A percentile compares a stretch with the other conserved stretches of the same genome.
These are phyloP conservation scores for Anthracocystis setariae DNA, from an alignment of 1,284 basidiomycete species.

Conservation along the genomic window DNA sequence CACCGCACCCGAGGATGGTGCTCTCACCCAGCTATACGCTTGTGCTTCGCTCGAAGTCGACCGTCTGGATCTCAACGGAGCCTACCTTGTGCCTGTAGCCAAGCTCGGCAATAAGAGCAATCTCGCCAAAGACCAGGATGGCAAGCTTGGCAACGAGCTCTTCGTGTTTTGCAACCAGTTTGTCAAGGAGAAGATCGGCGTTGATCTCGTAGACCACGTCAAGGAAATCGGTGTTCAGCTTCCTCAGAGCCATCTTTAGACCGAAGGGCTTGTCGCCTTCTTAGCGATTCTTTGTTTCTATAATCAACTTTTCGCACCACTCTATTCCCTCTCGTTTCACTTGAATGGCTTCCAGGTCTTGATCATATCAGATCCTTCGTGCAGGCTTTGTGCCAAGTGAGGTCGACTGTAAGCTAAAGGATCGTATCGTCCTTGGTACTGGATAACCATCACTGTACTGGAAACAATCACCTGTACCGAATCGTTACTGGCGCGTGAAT, in stretches of 20 bases:
- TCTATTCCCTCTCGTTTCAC: no score
- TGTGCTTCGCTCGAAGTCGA: constrained; percentile 63
- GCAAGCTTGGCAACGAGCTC: constrained; percentile 36
- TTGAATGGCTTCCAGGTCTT: no score
- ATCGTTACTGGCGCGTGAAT: no score
- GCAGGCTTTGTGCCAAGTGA: no score
- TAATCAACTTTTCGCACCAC: neutral
- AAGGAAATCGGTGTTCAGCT: constrained; percentile 31
- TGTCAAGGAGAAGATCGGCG: constrained; percentile 38
- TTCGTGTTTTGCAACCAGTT: constrained; percentile 44
- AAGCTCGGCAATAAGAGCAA: constrained; percentile 41
- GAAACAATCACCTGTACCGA: no score
- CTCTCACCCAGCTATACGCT: constrained; percentile 64
- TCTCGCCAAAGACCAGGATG: constrained; percentile 41
- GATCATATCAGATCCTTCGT: no score
- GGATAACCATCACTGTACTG: no score
- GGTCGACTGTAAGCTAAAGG: no score
- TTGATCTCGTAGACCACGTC: constrained; percentile 30
- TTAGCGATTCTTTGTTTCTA: neutral
- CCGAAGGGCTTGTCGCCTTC: neutral
- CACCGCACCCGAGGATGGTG: constrained; percentile 56
- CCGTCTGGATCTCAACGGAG: constrained; percentile 46
- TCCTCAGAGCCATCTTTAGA: constrained; percentile 36
- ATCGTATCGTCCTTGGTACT: no score
- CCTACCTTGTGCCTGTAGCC: constrained; percentile 62